These are phyloP conservation scores for Linderina pennispora DNA, from an alignment of 192 early-diverging fungal species.

Conservation along the genomic window DNA sequence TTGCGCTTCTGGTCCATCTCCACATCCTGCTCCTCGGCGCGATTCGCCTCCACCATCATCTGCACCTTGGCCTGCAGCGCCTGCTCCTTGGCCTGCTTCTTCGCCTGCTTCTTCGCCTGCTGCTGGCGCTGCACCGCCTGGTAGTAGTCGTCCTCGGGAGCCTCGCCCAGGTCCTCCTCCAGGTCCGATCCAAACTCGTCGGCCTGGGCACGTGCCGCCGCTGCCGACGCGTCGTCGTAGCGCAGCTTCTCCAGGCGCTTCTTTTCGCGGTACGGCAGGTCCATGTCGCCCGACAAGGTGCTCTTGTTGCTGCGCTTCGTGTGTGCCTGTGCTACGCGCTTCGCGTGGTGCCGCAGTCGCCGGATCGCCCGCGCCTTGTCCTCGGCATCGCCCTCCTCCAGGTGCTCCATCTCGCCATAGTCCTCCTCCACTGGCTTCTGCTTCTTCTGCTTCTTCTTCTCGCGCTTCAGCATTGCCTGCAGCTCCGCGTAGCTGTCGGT, in stretches of 20 bases:
- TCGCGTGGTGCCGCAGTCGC: conserved; percentile 40
- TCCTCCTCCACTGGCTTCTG: conserved; percentile 40
- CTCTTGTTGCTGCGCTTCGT: conserved; percentile 29
- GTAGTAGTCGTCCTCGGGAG: conserved; percentile 53
- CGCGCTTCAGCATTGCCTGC: conserved; percentile 22
- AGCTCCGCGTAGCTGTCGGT: conserved; percentile 46
- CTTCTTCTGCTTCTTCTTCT: conserved; percentile 13
- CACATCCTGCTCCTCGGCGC: conserved; percentile 44
- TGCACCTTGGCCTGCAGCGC: conserved; percentile 41
- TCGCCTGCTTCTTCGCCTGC: conserved; percentile 33
- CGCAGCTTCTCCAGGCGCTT: conserved; percentile 21
- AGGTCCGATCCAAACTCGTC: conserved; percentile 45
- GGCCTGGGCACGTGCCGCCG: conserved; percentile 9
- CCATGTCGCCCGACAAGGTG: conserved; percentile 65
- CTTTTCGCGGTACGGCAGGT: conserved; percentile 73
- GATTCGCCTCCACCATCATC: conserved; percentile 39
- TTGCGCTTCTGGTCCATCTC: conserved; percentile 63
- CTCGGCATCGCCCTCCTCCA: conserved; percentile 70
- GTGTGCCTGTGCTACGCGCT: conserved; percentile 32
- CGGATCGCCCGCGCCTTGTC: conserved; percentile 64
- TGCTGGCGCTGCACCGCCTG: too few relatives aligned
- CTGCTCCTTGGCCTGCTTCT: conserved; percentile 49
- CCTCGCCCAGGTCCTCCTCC: conserved; percentile 56
- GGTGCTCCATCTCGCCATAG: conserved; percentile 69
- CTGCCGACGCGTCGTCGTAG: conserved; percentile 15